phyloP scores from a whole-genome alignment of 148 eudicot genomes.

The Rhododendron ferrugineum region DNA sequence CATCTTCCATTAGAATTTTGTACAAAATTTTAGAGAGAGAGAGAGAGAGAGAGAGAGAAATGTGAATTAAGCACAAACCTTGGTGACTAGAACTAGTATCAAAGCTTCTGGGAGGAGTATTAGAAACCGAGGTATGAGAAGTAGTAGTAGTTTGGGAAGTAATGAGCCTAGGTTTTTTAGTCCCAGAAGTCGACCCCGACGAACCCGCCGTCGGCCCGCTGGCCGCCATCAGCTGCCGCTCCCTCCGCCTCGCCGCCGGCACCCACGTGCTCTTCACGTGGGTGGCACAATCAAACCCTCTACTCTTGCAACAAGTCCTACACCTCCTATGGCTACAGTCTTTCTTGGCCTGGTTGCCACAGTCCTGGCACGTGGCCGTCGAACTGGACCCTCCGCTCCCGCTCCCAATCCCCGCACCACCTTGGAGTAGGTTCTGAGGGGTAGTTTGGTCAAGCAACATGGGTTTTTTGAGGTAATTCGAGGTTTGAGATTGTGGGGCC shows the following conservation, averaged over 20 bases:
- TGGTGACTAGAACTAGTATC: constrained; percentile 84
- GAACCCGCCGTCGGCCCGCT: constrained; percentile 38
- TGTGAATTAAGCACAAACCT: constrained; percentile 31
- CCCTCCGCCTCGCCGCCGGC: constrained; percentile 76
- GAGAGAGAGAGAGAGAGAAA: neutral
- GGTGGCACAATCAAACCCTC: constrained; percentile 82
- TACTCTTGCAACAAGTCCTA: constrained; percentile 85
- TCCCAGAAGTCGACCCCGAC: constrained; percentile 69
- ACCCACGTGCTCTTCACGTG: constrained; percentile 99
- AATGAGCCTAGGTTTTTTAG: constrained; percentile 65
- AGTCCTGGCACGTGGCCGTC: constrained; percentile 63
- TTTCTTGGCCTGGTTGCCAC: constrained; percentile 93
- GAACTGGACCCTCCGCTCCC: constrained; percentile 18
- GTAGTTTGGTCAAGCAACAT: constrained; percentile 23
- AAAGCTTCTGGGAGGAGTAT: constrained; percentile 83
- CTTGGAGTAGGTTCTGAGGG: constrained; percentile 16
- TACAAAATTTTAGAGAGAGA: neutral
- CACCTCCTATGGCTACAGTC: constrained; percentile 84
- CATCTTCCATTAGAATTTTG: neutral
- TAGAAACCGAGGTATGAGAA: constrained; percentile 81
- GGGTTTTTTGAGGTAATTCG: constrained; percentile 25
- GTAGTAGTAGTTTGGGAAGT: constrained; percentile 55
- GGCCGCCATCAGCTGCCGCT: constrained; percentile 42
- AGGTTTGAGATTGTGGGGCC: constrained; percentile 23
- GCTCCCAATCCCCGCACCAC: constrained; percentile 11